A percentile compares a stretch with the other conserved stretches of the same genome.
Evolutionary conservation across 306 rosid species (phyloP).

Genomic region (Casuarina cunninghamiana): DNA sequence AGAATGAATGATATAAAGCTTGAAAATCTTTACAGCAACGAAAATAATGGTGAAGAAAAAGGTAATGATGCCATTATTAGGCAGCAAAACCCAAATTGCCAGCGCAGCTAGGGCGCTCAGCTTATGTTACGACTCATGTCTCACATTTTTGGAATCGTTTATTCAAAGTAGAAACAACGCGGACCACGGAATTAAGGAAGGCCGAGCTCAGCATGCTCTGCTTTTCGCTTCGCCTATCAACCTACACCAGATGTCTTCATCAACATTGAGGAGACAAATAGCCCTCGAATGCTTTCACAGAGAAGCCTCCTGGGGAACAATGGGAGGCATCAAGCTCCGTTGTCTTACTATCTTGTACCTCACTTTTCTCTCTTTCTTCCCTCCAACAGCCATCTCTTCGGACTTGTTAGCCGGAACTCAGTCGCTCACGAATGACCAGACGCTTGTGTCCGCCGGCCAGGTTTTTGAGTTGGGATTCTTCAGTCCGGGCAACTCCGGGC

Average conservation of each 20-base stretch:
- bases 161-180: slow-evolving; percentile 1
- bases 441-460: slow-evolving; percentile 44
- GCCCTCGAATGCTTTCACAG: slow-evolving; percentile 10
- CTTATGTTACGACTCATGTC: too few relatives aligned
- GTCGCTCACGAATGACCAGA: slow-evolving; percentile 38
- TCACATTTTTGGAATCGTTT: neutral
- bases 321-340: slow-evolving; percentile 34
- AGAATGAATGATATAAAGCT: too few relatives aligned
- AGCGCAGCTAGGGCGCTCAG: neutral
- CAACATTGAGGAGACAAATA: slow-evolving; percentile 18
- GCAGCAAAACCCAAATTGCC: neutral
- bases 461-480: slow-evolving; percentile 63
- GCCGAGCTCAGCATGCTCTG: slow-evolving; percentile 18
- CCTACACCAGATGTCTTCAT: slow-evolving; percentile 22
- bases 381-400: slow-evolving; percentile 25
- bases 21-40: too few relatives aligned
- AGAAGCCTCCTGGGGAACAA: slow-evolving; percentile 27
- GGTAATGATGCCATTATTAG: neutral
- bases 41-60: neutral
- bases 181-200: slow-evolving; percentile 14
- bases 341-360: slow-evolving; percentile 25
- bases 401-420: slow-evolving; percentile 49
- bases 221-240: slow-evolving; percentile 11
- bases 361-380: slow-evolving; percentile 25
- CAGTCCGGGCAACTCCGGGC: slow-evolving; percentile 17